Evolutionary conservation across 192 early-diverging fungal genomes (phyloP).

Genomic region (Entomortierella lignicola): DNA sequence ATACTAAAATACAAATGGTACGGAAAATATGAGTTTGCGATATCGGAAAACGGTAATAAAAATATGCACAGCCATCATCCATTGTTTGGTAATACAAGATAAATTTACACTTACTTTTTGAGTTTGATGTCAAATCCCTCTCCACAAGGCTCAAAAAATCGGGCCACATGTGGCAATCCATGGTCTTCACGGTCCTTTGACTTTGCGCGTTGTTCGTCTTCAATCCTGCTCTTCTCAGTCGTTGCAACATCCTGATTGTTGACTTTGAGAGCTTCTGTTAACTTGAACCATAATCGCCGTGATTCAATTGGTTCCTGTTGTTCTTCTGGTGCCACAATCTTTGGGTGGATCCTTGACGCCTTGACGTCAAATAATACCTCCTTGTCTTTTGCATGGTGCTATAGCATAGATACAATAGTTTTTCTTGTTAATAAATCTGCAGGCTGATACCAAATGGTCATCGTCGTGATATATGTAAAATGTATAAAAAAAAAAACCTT

Average conservation of each 20-base stretch:
- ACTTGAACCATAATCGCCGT: conserved; percentile 78
- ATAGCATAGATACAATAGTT: background rate
- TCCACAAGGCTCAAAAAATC: conserved; percentile 67
- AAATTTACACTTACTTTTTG: conserved; percentile 37
- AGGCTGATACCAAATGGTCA: too few species aligned
- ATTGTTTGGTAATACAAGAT: background rate
- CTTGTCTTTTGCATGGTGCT: conserved; percentile 56
- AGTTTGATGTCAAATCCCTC: conserved; percentile 59
- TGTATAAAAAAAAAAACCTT: too few species aligned
- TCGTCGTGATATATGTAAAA: too few species aligned
- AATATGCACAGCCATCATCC: too few species aligned
- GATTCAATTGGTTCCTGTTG: conserved; percentile 89
- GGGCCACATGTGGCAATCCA: conserved; percentile 66
- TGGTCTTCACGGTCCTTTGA: conserved; percentile 64
- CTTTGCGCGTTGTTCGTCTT: conserved; percentile 76
- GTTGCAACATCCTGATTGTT: conserved; percentile 78
- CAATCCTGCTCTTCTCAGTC: conserved; percentile 74
- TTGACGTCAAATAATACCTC: conserved; percentile 80
- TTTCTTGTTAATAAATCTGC: too few species aligned
- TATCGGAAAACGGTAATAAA: too few species aligned
- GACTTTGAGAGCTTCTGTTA: conserved; percentile 75
- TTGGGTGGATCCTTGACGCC: conserved; percentile 72
- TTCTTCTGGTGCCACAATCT: conserved; percentile 71
- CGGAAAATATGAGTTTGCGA: too few species aligned
- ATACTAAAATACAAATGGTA: too few species aligned